Percentiles rank a stretch among this genome's conserved stretches.
Evolutionary conservation across 2,329 filamentous ascomycete genomes (phyloP).

Genomic region (Aspergillus latus): DNA sequence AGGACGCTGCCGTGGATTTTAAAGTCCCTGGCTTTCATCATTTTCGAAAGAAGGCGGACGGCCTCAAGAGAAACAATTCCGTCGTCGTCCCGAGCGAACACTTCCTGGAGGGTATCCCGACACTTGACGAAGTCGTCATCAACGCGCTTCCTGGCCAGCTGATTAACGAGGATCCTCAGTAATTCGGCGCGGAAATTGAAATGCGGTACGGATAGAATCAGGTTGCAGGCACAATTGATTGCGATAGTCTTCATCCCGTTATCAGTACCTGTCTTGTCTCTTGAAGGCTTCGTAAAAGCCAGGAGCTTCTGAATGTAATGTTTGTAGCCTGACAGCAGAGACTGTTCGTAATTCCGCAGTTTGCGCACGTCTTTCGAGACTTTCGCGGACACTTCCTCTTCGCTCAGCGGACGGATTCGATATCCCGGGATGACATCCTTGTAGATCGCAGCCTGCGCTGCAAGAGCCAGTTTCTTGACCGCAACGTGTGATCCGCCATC

Average conservation of each 20-base stretch:
- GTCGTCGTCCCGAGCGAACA: conserved; percentile 87
- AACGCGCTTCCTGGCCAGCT: conserved; percentile 70
- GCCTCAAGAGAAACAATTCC: conserved; percentile 85
- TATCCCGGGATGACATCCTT: conserved; percentile 97
- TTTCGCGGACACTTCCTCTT: conserved; percentile 73
- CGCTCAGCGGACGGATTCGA: conserved; percentile 77
- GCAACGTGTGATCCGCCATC: conserved; percentile 61
- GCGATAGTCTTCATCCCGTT: conserved; percentile 67
- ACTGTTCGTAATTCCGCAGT: conserved; percentile 81
- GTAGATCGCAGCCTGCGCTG: conserved; percentile 85
- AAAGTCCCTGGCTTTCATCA: conserved; percentile 90
- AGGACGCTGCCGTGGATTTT: conserved; percentile 79
- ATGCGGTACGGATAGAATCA: conserved; percentile 81
- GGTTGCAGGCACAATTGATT: conserved; percentile 78
- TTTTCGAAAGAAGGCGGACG: conserved; percentile 80
- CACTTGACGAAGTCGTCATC: conserved; percentile 78
- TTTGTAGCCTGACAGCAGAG: conserved; percentile 81
- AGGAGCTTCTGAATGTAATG: conserved; percentile 75
- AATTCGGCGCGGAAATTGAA: conserved; percentile 95
- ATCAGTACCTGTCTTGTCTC: conserved; percentile 36
- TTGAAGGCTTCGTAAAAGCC: conserved; percentile 61
- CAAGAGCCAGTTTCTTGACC: conserved; percentile 81
- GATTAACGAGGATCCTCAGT: conserved; percentile 80
- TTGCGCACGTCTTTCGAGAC: conserved; percentile 88
- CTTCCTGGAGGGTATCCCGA: conserved; percentile 71